Evolutionary conservation across 768 basidiomycete species (phyloP).

Genomic region (Suillus placidus): DNA sequence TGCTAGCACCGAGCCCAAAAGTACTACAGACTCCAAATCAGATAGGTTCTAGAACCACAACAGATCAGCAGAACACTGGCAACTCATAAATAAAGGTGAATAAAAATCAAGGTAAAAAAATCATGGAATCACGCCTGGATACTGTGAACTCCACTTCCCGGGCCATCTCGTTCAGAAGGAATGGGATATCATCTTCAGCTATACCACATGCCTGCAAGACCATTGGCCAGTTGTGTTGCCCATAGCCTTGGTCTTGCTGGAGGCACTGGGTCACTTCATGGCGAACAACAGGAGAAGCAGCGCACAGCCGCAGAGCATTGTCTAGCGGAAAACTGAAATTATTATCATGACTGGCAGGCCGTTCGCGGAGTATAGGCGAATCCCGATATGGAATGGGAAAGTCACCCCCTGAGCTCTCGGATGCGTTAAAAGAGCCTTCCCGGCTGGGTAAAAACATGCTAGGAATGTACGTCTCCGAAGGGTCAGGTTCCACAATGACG

Average conservation of each 20-base stretch:
- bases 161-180: conserved; percentile 32
- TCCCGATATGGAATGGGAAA: conserved; percentile 22
- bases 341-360: no score
- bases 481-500: neutral
- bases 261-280: conserved; percentile 29
- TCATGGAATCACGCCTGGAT: neutral
- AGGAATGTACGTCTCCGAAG: neutral
- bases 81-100: neutral
- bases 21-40: neutral
- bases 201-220: conserved; percentile 27
- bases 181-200: conserved; percentile 16
- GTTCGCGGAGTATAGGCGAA: neutral
- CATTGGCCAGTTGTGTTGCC: conserved; percentile 30
- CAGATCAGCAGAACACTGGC: neutral
- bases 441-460: conserved; percentile 1
- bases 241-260: conserved; percentile 25
- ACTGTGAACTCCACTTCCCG: conserved; percentile 22
- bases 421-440: neutral
- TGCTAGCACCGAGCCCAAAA: neutral
- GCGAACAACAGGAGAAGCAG: conserved; percentile 21
- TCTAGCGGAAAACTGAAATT: conserved; percentile 22
- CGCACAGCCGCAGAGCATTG: conserved; percentile 21
- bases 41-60: neutral
- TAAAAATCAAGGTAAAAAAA: neutral
- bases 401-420: neutral